phyloP scores from a whole-genome alignment of 106 monocot genomes.

The Chionographis japonica region DNA sequence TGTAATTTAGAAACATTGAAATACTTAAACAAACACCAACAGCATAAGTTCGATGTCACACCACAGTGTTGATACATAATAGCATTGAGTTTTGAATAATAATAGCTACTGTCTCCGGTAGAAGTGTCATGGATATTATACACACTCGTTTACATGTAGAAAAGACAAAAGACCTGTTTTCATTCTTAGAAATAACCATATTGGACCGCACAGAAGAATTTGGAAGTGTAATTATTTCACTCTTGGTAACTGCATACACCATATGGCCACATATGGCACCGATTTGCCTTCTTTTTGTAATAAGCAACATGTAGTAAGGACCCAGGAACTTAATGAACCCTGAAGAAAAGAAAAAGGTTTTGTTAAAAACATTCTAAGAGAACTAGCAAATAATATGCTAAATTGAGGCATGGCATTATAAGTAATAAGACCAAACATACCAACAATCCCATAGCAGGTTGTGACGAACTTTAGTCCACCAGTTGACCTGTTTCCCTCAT shows the following conservation, averaged over 20 bases:
- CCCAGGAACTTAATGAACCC: conserved; percentile 80
- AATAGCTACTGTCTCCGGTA: too few relatives aligned
- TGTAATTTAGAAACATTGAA: too few relatives aligned
- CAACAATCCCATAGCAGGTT: conserved; percentile 89
- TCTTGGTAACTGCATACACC: conserved; percentile 68
- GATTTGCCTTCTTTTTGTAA: conserved; percentile 59
- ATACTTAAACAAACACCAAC: too few relatives aligned
- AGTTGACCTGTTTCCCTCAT: conserved; percentile 66
- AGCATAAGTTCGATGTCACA: too few relatives aligned
- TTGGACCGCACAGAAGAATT: conserved; percentile 31
- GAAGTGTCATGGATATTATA: too few relatives aligned
- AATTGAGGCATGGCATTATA: too few relatives aligned
- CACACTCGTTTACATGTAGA: conserved; percentile 10
- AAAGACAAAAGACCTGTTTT: conserved; percentile 60
- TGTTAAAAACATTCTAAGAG: neutral
- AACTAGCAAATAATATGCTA: neutral
- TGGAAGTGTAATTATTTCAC: conserved; percentile 61
- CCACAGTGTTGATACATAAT: neutral
- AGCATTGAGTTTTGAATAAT: too few relatives aligned
- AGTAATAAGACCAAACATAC: conserved; percentile 28
- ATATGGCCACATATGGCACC: conserved; percentile 67
- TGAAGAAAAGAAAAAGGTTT: conserved; percentile 16
- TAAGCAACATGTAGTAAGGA: conserved; percentile 79
- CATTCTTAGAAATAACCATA: conserved; percentile 53
- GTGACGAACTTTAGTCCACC: conserved; percentile 88